Evolutionary conservation across 768 basidiomycete genomes (phyloP).

Genomic region (Suillus fuscotomentosus): DNA sequence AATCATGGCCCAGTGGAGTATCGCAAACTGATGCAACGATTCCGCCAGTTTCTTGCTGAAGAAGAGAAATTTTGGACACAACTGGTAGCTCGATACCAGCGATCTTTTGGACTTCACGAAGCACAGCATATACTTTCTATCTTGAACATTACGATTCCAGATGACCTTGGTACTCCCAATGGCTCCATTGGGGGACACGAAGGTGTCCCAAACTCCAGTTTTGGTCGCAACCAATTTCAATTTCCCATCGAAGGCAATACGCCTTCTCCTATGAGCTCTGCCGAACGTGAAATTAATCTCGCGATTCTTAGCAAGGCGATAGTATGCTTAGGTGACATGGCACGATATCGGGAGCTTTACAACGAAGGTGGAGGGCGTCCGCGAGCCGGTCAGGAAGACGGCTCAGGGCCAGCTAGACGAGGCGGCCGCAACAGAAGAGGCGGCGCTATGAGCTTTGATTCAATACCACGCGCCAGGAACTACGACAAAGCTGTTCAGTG

Average conservation of each 20-base stretch:
- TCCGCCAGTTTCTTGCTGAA: constrained; percentile 83
- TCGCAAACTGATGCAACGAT: constrained; percentile 83
- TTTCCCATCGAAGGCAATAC: constrained; percentile 59
- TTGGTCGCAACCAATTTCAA: constrained; percentile 57
- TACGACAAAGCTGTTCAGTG: constrained; percentile 75
- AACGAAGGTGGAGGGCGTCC: constrained; percentile 68
- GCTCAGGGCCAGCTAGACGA: constrained; percentile 33
- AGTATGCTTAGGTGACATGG: constrained; percentile 91
- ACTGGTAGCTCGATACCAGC: constrained; percentile 71
- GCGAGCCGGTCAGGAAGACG: constrained; percentile 67
- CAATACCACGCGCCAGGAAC: constrained; percentile 57
- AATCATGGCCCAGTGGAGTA: constrained; percentile 72
- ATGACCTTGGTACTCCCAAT: constrained; percentile 32
- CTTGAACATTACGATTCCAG: constrained; percentile 51
- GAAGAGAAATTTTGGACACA: constrained; percentile 93
- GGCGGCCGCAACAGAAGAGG: constrained; percentile 49
- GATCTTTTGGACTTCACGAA: constrained; percentile 68
- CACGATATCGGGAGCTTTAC: constrained; percentile 90
- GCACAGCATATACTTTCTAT: constrained; percentile 54
- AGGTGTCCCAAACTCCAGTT: constrained; percentile 16
- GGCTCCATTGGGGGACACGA: constrained; percentile 19
- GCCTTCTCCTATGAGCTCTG: constrained; percentile 37
- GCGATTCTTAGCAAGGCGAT: constrained; percentile 83
- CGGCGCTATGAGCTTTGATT: constrained; percentile 41
- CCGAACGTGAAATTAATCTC: constrained; percentile 62